Evolutionary conservation across 2,329 filamentous ascomycete genomes (phyloP).

Genomic region (Xylaria sp.): DNA sequence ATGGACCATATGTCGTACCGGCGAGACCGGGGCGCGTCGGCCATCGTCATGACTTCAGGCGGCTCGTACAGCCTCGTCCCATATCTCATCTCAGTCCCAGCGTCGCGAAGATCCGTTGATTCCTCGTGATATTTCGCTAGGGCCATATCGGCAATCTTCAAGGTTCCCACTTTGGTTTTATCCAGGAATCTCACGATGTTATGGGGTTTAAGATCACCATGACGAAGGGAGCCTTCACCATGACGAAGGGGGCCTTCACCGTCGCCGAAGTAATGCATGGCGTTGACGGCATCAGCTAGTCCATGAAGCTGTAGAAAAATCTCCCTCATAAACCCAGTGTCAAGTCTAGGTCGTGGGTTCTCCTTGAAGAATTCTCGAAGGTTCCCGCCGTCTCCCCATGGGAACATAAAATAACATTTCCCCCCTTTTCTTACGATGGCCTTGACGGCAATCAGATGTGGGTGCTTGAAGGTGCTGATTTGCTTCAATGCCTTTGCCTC

Average conservation of each 20-base stretch:
- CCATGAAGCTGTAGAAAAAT: conserved; percentile 5
- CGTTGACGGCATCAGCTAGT: background rate
- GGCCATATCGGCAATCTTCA: background rate
- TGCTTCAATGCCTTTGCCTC: conserved; percentile 2
- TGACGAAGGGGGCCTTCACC: background rate
- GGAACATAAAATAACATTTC: conserved; percentile 16
- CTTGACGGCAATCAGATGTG: background rate
- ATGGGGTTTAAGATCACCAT: conserved; percentile 7
- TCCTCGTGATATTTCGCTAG: background rate
- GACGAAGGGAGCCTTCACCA: background rate
- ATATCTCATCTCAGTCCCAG: background rate
- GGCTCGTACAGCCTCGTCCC: conserved; percentile 10
- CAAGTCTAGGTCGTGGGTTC: background rate
- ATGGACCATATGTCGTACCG: conserved; percentile 10
- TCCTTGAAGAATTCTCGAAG: conserved; percentile 3
- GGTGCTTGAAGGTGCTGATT: background rate
- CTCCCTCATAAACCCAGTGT: background rate
- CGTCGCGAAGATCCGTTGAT: background rate
- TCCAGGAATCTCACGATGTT: conserved; percentile 14
- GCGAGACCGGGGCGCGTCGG: background rate
- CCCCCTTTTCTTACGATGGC: background rate
- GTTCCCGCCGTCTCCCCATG: conserved; percentile 11
- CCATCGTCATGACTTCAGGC: background rate
- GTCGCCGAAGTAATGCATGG: background rate
- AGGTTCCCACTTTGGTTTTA: background rate